Conservation (phyloP, 2,329 filamentous ascomycete species). For the Aspergillus luchuensis region DNA sequence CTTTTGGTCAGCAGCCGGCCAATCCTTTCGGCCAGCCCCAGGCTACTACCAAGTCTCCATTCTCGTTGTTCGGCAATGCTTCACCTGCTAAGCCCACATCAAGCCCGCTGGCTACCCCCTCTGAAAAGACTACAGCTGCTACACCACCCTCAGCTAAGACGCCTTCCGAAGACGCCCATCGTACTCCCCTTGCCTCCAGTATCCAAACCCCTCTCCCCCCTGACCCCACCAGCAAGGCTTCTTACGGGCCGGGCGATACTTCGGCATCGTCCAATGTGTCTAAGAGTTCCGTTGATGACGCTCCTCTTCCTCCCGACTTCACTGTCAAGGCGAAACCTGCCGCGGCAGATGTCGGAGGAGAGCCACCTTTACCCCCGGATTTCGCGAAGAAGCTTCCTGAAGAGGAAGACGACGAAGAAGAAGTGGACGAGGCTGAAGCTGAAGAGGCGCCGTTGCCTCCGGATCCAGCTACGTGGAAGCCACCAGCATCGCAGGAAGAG, state of each 20-base stretch:
- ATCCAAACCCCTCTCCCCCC: slow-evolving; percentile 46
- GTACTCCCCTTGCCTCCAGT: slow-evolving; percentile 30
- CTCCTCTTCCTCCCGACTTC: slow-evolving; percentile 40
- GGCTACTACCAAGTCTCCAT: slow-evolving; percentile 31
- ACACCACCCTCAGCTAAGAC: slow-evolving; percentile 38
- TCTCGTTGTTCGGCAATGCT: slow-evolving; percentile 34
- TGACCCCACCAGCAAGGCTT: slow-evolving; percentile 50
- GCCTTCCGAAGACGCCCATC: slow-evolving; percentile 31
- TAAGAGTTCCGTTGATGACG: slow-evolving; percentile 44
- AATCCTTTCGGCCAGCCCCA: slow-evolving; percentile 28
- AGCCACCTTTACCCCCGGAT: slow-evolving; percentile 32
- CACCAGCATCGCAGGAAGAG: slow-evolving; percentile 23
- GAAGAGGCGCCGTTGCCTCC: slow-evolving; percentile 30
- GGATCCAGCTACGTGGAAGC: slow-evolving; percentile 30
- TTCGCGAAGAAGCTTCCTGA: slow-evolving; percentile 7
- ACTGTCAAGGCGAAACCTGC: slow-evolving; percentile 22
- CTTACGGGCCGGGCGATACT: slow-evolving; percentile 52
- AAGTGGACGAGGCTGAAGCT: slow-evolving; percentile 16
- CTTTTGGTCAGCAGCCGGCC: background rate
- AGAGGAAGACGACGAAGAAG: slow-evolving; percentile 11
- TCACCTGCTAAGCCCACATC: slow-evolving; percentile 26
- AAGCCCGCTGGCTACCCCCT: slow-evolving; percentile 35
- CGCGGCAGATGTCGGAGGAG: slow-evolving; percentile 17
- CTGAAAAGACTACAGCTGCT: slow-evolving; percentile 34
- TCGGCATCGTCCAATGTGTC: slow-evolving; percentile 49